Evolutionary conservation across 768 basidiomycete genomes (phyloP), one percentile per base, ranked within the genome.

Genomic region (Rhodotorula paludigena): DNA sequence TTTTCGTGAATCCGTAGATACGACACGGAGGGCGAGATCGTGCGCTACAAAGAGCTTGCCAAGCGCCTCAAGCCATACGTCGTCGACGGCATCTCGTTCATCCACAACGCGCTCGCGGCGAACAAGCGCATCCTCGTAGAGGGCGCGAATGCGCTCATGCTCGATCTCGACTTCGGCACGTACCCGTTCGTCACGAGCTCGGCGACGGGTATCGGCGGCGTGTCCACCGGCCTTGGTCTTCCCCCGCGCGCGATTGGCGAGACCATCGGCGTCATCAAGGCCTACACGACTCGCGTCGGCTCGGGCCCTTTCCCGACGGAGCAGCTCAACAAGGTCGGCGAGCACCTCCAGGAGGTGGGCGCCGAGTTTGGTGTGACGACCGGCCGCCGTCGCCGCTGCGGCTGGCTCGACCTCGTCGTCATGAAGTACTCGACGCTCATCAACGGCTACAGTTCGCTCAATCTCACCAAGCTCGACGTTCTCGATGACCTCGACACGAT

Each of bases 111-210:
- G 12, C 80, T 98, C 63, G 80, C 83, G 6, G 78, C 84, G 20
- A 84, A 85, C 57, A 97, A 94, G 80, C 84, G 81, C 47, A 81
- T 98, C 52, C 86, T 99, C 39, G 89, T 98, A 64, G 96, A 99
- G 78, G 96, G 96, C 35, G 96, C 96, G 60, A 98, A 99, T 77
- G 96, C 96, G 3, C 82, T 98, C 67, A 96, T 99, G 96, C 87
- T 99, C 64, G 96, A 99, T 77, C 82, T 99, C 72, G 96, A 99
- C 79, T 92, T 89, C 76, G 96, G 96, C 35, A 99, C 96, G 9
- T 99, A 99, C 79, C 96, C 96, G 3, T 99, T 83, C 78, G 96
- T 99, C 69, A 99, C 96, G 0, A 94, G 92, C 16, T 93, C 91
- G 1, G 86, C 90, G 15, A 98, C 96, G 15, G 82, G 87, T 39